Evolutionary conservation across 148 eudicot genomes (phyloP).

Genomic region (Amaranthus cruentus): DNA sequence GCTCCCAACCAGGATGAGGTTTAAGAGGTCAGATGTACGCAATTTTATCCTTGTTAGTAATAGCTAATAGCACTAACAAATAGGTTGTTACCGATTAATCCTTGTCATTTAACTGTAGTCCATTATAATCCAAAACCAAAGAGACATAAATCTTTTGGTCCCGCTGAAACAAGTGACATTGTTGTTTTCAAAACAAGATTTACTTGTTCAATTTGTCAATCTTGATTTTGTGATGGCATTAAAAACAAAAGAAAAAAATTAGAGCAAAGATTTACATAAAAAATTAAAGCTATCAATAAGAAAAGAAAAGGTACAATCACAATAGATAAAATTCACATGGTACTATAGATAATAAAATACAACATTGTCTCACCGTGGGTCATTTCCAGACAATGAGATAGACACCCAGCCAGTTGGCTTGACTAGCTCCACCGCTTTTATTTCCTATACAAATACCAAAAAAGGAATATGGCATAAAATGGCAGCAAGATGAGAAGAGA

Average conservation of each 20-base stretch:
- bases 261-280: not conserved
- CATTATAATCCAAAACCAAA: too few relatives aligned
- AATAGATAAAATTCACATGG: not conserved
- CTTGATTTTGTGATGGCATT: not conserved
- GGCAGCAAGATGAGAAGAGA: not conserved
- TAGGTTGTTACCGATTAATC: too few relatives aligned
- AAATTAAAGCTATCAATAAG: not conserved
- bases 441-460: constrained; percentile 46
- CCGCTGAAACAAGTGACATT: too few relatives aligned
- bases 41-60: too few relatives aligned
- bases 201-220: not conserved
- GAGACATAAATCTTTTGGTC: not conserved
- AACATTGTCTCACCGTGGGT: constrained; percentile 55
- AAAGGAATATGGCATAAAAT: not conserved
- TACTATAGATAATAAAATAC: not conserved
- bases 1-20: too few relatives aligned
- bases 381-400: constrained; percentile 82
- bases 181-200: not conserved
- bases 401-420: constrained; percentile 90
- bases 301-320: not conserved
- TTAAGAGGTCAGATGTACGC: too few relatives aligned
- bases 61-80: too few relatives aligned
- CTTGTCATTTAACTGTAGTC: too few relatives aligned
- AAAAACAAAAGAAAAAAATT: not conserved
- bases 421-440: constrained; percentile 46